A percentile compares a stretch with the other conserved stretches of the same genome.
phyloP scores from a whole-genome alignment of 306 rosid species.

The Malus fusca region DNA sequence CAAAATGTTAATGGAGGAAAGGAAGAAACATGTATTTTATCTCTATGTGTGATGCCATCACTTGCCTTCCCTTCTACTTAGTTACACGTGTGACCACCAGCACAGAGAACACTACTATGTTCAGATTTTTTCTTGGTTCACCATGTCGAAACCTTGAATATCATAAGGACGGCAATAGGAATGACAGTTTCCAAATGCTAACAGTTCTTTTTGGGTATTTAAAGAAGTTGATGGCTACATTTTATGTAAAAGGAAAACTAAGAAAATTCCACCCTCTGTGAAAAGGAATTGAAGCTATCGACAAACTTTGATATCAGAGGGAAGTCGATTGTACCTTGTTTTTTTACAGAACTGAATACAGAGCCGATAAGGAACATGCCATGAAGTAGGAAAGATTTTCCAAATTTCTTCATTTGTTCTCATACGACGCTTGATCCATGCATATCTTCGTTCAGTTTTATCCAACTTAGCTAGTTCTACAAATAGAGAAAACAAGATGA shows the following conservation, averaged over 20 bases:
- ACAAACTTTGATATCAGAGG: conserved; percentile 6
- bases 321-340: conserved; percentile 60
- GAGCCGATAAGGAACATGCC: conserved; percentile 97
- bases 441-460: conserved; percentile 95
- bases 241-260: background rate
- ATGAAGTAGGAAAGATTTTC: conserved; percentile 84
- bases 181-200: background rate
- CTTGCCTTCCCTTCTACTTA: background rate
- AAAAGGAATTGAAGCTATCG: background rate
- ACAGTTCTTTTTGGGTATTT: background rate
- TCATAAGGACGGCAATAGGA: background rate
- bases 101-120: background rate
- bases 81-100: background rate
- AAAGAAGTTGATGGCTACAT: background rate
- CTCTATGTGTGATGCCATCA: background rate
- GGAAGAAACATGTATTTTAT: background rate
- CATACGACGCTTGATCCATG: conserved; percentile 97
- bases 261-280: background rate
- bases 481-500: conserved; percentile 6
- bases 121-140: background rate
- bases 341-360: conserved; percentile 93
- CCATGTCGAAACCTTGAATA: too few relatives aligned
- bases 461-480: conserved; percentile 93
- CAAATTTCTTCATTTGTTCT: conserved; percentile 97
- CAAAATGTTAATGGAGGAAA: background rate